phyloP scores from a whole-genome alignment of 495 filamentous ascomycete species.

The Penicillium tannophilum region DNA sequence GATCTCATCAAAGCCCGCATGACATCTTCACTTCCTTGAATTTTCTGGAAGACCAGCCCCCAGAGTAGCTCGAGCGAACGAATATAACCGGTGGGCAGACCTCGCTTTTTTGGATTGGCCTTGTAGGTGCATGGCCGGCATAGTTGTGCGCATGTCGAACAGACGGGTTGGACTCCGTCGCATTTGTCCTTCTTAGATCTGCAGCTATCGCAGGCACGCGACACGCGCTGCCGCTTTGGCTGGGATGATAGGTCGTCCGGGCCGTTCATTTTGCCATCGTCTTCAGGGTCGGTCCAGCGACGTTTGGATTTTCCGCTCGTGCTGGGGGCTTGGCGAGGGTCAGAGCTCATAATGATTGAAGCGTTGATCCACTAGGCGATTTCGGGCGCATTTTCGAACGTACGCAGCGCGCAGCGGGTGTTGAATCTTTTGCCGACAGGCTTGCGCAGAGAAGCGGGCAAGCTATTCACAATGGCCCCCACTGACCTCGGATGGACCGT shows the following conservation, averaged over 20 bases:
- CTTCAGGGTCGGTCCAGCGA: constrained; percentile 36
- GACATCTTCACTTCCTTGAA: constrained; percentile 47
- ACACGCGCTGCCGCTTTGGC: constrained; percentile 54
- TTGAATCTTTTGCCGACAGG: constrained; percentile 42
- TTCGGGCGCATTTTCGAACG: constrained; percentile 38
- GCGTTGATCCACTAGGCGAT: constrained; percentile 39
- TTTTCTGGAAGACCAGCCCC: constrained; percentile 45
- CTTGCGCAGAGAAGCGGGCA: constrained; percentile 14
- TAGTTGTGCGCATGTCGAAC: constrained; percentile 63
- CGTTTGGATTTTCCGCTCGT: constrained; percentile 38
- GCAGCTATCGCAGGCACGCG: constrained; percentile 69
- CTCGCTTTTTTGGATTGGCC: constrained; percentile 69
- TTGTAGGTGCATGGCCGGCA: constrained; percentile 66
- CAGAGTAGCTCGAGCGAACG: constrained; percentile 44
- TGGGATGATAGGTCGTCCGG: constrained; percentile 34
- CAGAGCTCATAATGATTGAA: constrained; percentile 46
- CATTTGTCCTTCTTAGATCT: constrained; percentile 67
- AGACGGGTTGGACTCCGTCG: constrained; percentile 63
- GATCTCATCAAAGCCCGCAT: constrained; percentile 43
- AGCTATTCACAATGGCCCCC: constrained; percentile 18
- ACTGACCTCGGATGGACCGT: constrained; percentile 6
- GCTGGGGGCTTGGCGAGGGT: constrained; percentile 41
- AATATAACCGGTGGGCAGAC: constrained; percentile 48
- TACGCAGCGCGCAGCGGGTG: constrained; percentile 17
- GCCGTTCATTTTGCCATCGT: constrained; percentile 30